phyloP scores from a whole-genome alignment of 768 basidiomycete genomes.

The Dioszegia hungarica region DNA sequence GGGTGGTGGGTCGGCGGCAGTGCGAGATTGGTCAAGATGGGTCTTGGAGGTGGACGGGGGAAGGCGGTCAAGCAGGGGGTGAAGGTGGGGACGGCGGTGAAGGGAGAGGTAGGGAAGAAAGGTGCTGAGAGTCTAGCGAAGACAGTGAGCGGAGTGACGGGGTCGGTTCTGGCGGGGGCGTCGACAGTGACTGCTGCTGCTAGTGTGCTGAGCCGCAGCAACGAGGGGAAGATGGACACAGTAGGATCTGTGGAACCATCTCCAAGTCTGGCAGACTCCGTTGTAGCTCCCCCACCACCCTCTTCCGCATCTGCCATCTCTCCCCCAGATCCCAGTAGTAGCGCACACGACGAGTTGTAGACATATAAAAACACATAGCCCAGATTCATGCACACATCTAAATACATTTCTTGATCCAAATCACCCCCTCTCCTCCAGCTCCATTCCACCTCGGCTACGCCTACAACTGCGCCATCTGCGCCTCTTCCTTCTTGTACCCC shows the following conservation, averaged over 20 bases:
- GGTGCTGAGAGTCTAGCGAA: not conserved
- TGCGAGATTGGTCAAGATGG: conserved; percentile 25
- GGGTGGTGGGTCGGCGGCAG: conserved; percentile 68
- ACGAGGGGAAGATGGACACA: not conserved
- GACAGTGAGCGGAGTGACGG: not conserved
- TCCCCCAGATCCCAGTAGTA: not conserved
- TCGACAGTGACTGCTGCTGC: not conserved
- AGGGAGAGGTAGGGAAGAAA: not conserved
- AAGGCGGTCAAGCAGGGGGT: not conserved
- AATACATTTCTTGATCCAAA: too few species aligned
- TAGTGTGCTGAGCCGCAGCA: not conserved
- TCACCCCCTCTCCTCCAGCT: too few species aligned
- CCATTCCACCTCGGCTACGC: too few species aligned
- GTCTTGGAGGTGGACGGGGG: conserved; percentile 13
- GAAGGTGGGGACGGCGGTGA: not conserved
- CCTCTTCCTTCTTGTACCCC: conserved; percentile 13
- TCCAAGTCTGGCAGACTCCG: not conserved
- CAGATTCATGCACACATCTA: not conserved
- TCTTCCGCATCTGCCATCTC: not conserved
- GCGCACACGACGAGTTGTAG: not conserved
- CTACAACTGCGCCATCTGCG: conserved; percentile 18
- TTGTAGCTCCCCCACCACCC: not conserved
- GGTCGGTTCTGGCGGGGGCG: not conserved
- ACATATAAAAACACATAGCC: not conserved
- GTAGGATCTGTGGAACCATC: not conserved